These are phyloP conservation scores for Hanseniaspora nectarophila DNA, from an alignment of 805 yeast genomes.

Conservation along the genomic window DNA sequence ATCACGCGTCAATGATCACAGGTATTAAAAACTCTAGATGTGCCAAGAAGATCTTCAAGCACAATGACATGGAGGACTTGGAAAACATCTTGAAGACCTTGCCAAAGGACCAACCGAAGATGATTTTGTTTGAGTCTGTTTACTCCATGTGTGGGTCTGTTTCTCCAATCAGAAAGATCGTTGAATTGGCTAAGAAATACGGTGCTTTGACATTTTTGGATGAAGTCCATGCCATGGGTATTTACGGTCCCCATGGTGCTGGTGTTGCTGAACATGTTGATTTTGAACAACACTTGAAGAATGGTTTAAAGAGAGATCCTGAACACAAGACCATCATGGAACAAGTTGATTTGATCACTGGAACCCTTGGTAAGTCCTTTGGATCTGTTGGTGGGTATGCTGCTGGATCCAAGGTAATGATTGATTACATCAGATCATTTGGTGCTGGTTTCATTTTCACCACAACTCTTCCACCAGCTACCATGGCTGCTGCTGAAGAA, in stretches of 20 bases:
- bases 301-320: constrained; percentile 39
- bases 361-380: constrained; percentile 92
- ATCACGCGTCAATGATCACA: constrained; percentile 96
- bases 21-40: constrained; percentile 88
- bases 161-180: constrained; percentile 81
- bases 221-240: constrained; percentile 97
- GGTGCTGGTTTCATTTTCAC: constrained; percentile 98
- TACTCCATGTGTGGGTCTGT: constrained; percentile 98
- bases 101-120: constrained; percentile 81
- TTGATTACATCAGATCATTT: constrained; percentile 91
- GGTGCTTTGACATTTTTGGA: constrained; percentile 95
- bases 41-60: constrained; percentile 79
- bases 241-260: constrained; percentile 99
- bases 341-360: constrained; percentile 91
- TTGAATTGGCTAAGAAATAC: constrained; percentile 92
- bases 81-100: constrained; percentile 66
- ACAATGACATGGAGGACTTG: constrained; percentile 74
- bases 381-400: constrained; percentile 97
- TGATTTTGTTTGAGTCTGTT: constrained; percentile 93
- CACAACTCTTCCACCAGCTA: constrained; percentile 92
- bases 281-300: constrained; percentile 64
- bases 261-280: constrained; percentile 97
- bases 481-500: constrained; percentile 87
- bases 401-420: constrained; percentile 70
- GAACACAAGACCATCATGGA: constrained; percentile 54